Conservation (phyloP, 164 flowering plant species). For the Tetracentron sinense region DNA sequence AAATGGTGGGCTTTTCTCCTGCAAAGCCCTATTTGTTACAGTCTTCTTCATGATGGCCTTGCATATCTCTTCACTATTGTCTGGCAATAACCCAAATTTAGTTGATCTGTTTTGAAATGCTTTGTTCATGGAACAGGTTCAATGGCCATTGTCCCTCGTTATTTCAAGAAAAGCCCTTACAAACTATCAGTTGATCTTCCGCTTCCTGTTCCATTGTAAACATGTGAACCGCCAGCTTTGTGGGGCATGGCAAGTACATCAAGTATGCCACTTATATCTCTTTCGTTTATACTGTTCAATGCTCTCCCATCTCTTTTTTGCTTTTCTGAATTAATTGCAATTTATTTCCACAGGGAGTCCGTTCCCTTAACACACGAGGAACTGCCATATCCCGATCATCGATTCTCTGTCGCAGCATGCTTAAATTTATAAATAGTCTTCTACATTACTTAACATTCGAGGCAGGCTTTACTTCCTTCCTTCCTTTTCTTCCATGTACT, state of each 20-base stretch:
- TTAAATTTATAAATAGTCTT: conserved; percentile 90
- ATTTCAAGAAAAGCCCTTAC: conserved; percentile 86
- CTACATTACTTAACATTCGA: conserved; percentile 93
- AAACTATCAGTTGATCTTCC: conserved; percentile 87
- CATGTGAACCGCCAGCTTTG: conserved; percentile 93
- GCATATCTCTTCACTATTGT: background rate
- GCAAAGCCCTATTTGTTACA: background rate
- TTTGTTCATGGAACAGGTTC: conserved; percentile 44
- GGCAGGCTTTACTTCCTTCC: conserved; percentile 35
- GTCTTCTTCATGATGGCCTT: too few relatives aligned
- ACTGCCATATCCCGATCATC: conserved; percentile 80
- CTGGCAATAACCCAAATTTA: background rate
- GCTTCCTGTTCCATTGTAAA: conserved; percentile 89
- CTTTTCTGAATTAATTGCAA: conserved; percentile 3
- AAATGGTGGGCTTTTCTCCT: background rate
- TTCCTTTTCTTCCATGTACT: background rate
- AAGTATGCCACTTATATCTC: conserved; percentile 43
- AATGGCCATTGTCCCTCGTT: conserved; percentile 90
- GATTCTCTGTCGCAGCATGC: conserved; percentile 88
- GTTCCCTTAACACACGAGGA: conserved; percentile 67
- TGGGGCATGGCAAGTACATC: conserved; percentile 98
- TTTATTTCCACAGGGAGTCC: conserved; percentile 54
- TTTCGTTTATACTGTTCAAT: conserved; percentile 6
- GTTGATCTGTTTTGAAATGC: background rate
- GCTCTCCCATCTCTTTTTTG: background rate